phyloP scores from a whole-genome alignment of 2,329 filamentous ascomycete genomes.

The Pseudocercospora ulei region DNA sequence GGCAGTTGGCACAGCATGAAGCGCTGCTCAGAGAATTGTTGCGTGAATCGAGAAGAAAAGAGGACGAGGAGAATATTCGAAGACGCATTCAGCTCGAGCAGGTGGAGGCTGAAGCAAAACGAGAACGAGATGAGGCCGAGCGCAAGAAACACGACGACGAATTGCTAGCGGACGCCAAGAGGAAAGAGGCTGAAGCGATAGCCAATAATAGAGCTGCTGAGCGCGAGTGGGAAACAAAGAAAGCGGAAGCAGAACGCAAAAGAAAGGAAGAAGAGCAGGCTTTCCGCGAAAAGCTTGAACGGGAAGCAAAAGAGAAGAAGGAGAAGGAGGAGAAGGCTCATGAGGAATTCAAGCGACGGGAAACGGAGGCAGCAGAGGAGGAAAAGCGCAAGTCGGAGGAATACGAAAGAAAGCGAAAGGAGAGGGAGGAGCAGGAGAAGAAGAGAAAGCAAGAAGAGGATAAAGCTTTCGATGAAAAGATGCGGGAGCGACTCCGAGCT shows the following conservation, averaged over 20 bases:
- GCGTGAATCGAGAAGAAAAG: conserved; percentile 31
- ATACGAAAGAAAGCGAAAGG: conserved; percentile 60
- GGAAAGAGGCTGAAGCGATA: conserved; percentile 35
- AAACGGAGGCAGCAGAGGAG: conserved; percentile 33
- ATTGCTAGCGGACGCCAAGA: conserved; percentile 35
- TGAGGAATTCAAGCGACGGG: conserved; percentile 23
- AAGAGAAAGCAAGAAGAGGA: conserved; percentile 30
- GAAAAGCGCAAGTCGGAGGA: conserved; percentile 37
- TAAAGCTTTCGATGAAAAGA: conserved; percentile 39
- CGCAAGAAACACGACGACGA: conserved; percentile 34
- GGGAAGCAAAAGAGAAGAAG: conserved; percentile 34
- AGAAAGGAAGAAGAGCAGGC: conserved; percentile 37
- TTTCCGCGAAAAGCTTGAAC: conserved; percentile 34
- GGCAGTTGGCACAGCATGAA: conserved; percentile 32
- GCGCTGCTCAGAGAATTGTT: conserved; percentile 34
- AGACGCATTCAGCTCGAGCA: conserved; percentile 26
- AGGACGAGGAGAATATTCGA: conserved; percentile 34
- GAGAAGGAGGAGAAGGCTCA: conserved; percentile 34
- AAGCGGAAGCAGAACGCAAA: conserved; percentile 32
- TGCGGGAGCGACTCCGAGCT: conserved; percentile 40
- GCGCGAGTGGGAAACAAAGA: conserved; percentile 36
- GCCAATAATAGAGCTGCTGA: conserved; percentile 31
- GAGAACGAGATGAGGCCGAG: conserved; percentile 34
- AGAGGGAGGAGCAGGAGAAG: conserved; percentile 41
- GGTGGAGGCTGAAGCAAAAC: conserved; percentile 33